A percentile compares a stretch with the other conserved stretches of the same genome.
Evolutionary conservation across 257 asterid genomes (phyloP).

Genomic region (Thymus mandschuricus): DNA sequence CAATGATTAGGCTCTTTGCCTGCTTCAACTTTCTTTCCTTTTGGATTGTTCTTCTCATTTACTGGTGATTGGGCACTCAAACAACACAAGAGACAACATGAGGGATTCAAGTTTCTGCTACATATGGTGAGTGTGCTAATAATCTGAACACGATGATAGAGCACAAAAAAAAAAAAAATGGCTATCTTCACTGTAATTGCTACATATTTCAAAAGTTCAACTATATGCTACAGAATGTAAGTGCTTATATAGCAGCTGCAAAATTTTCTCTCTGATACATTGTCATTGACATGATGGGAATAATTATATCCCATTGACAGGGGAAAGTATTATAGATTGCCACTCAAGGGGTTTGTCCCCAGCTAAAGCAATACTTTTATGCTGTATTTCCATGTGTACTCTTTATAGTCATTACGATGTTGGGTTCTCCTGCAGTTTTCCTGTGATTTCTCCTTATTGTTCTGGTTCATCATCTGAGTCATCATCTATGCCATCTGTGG

Average conservation of each 20-base stretch:
- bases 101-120: conserved; percentile 20
- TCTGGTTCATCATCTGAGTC: conserved; percentile 14
- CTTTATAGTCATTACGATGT: conserved; percentile 26
- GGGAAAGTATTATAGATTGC: conserved; percentile 4
- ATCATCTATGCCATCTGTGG: conserved; percentile 13
- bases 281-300: conserved; percentile 17
- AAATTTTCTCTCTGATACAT: neutral
- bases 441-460: conserved; percentile 13
- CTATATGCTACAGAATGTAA: conserved; percentile 2
- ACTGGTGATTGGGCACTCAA: neutral
- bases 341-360: conserved; percentile 25
- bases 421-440: neutral
- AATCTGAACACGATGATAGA: conserved; percentile 9
- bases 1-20: conserved; percentile 6
- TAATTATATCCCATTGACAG: neutral
- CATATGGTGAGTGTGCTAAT: neutral
- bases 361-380: neutral
- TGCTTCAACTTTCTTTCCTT: neutral
- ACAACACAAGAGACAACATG: conserved; percentile 8
- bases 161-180: neutral
- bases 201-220: conserved; percentile 1
- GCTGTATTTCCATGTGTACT: neutral
- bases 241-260: conserved; percentile 2
- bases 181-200: neutral
- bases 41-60: neutral